These are phyloP conservation scores for Kluyveromyces sp. DNA, from an alignment of 1,139 yeast genomes.

Conservation along the genomic window DNA sequence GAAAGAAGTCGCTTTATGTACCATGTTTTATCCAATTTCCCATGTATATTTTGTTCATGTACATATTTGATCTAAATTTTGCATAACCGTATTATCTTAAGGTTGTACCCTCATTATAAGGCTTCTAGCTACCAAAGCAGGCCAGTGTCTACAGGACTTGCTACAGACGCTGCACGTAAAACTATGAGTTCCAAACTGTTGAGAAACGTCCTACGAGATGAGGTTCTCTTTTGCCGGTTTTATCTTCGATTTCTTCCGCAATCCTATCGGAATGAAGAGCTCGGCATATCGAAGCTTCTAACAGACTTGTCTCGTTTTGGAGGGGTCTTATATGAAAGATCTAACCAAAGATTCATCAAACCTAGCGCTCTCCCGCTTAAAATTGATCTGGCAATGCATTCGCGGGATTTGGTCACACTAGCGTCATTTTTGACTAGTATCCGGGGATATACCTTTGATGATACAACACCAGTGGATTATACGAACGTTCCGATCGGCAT, in stretches of 20 bases:
- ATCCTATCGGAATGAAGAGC: not conserved
- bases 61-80: conserved; percentile 5
- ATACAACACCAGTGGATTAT: not conserved
- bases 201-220: not conserved
- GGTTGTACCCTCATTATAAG: not conserved
- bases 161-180: not conserved
- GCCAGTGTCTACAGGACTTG: too few species aligned
- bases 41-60: conserved; percentile 3
- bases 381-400: conserved; percentile 3
- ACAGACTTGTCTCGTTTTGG: conserved; percentile 1
- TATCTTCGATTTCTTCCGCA: not conserved
- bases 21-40: not conserved
- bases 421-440: not conserved
- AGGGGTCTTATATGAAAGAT: conserved; percentile 1
- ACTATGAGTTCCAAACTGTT: not conserved
- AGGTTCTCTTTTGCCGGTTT: conserved; percentile 4
- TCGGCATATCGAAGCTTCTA: conserved; percentile 1
- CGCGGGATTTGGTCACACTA: conserved; percentile 3
- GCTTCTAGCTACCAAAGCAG: too few species aligned
- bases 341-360: conserved; percentile 5
- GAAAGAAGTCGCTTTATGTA: not conserved
- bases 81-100: not conserved
- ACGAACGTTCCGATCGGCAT: not conserved
- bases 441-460: conserved; percentile 1
- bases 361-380: conserved; percentile 1